Conservation (phyloP, 441 rosid genomes). For the Erodium trifolium region DNA sequence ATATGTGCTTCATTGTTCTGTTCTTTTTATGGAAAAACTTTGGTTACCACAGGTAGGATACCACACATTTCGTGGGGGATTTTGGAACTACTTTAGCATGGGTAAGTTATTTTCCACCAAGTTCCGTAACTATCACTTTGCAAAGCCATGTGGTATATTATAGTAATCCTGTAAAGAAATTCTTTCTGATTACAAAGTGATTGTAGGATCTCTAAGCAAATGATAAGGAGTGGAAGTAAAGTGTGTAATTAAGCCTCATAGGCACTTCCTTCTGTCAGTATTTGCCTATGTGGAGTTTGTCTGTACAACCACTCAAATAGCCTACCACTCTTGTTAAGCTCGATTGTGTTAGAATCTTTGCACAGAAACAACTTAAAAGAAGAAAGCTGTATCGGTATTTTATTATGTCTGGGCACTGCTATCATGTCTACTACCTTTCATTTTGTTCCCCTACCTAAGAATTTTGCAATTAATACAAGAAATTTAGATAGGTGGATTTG, state of each 20-base stretch:
- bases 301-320: neutral
- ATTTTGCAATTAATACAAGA: no score
- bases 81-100: conserved; percentile 55
- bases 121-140: neutral
- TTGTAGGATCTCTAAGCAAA: neutral
- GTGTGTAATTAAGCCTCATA: neutral
- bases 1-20: conserved; percentile 8
- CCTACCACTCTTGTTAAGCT: neutral
- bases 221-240: neutral
- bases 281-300: neutral
- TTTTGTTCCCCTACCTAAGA: no score
- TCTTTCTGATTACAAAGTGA: neutral
- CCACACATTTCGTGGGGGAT: conserved; percentile 49
- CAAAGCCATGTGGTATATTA: neutral
- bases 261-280: no score
- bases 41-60: conserved; percentile 30
- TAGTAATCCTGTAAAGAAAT: neutral
- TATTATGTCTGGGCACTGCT: neutral
- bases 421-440: no score
- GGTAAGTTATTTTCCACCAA: conserved; percentile 22
- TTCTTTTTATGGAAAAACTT: conserved; percentile 10
- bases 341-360: neutral
- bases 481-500: no score
- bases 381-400: neutral
- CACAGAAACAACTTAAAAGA: neutral